Conservation (phyloP, 2,329 filamentous ascomycete genomes). For the Akanthomyces dipterigenus region DNA sequence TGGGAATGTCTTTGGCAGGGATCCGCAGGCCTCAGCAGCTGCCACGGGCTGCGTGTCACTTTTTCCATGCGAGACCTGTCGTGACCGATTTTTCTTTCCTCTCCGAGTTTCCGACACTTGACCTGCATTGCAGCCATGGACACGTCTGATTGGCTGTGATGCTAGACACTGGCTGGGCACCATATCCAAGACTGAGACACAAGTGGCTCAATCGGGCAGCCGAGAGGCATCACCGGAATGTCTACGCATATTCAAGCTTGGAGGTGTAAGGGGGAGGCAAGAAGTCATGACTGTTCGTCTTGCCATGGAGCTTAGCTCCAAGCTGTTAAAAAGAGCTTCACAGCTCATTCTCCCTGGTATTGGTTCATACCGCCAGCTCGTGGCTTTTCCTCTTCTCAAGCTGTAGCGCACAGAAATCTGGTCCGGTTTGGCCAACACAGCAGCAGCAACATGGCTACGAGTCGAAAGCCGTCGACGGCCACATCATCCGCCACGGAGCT, state of each 20-base stretch:
- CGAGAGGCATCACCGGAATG: constrained; percentile 7
- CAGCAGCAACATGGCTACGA: neutral
- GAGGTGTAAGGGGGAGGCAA: neutral
- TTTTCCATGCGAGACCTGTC: neutral
- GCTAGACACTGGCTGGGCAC: neutral
- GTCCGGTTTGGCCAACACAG: no score
- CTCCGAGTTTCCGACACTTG: neutral
- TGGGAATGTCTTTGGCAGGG: neutral
- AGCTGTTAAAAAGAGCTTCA: constrained; percentile 2
- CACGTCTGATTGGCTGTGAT: neutral
- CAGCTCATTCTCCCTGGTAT: neutral
- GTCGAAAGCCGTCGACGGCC: neutral
- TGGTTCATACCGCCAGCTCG: neutral
- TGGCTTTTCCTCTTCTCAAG: neutral
- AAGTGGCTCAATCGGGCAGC: neutral
- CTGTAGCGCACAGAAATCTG: no score
- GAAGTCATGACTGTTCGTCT: neutral
- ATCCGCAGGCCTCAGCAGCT: neutral
- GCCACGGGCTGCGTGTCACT: neutral
- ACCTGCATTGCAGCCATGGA: neutral
- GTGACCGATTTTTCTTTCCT: neutral
- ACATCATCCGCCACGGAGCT: neutral
- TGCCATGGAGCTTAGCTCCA: neutral
- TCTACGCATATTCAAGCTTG: constrained; percentile 1
- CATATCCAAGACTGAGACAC: constrained; percentile 6